A percentile compares a stretch with the other conserved stretches of the same genome.
These are phyloP conservation scores for Mollisia scopiformis DNA, from an alignment of 2,329 filamentous ascomycete species.

Conservation along the genomic window DNA sequence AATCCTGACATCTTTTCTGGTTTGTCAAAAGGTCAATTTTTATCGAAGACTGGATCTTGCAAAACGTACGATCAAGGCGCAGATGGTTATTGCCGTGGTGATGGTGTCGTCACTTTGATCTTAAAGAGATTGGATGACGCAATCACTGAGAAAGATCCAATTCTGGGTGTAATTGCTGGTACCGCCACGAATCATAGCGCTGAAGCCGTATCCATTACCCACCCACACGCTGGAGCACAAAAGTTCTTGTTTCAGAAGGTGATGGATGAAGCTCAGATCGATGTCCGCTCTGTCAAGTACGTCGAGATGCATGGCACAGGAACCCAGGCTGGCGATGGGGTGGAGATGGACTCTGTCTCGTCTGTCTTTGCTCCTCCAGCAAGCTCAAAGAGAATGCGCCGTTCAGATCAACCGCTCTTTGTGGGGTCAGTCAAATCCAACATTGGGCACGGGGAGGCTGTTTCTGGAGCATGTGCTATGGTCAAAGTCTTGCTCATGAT, in stretches of 20 bases:
- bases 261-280: conserved; percentile 70
- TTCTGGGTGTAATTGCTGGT: conserved; percentile 61
- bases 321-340: conserved; percentile 79
- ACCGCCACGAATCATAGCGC: conserved; percentile 81
- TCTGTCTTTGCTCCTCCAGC: conserved; percentile 54
- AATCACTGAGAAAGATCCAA: conserved; percentile 49
- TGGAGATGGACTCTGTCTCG: conserved; percentile 80
- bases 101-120: conserved; percentile 49
- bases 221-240: conserved; percentile 77
- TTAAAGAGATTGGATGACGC: conserved; percentile 53
- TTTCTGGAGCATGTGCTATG: conserved; percentile 29
- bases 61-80: conserved; percentile 50
- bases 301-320: conserved; percentile 90
- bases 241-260: conserved; percentile 69
- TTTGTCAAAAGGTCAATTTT: conserved; percentile 23
- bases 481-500: conserved; percentile 33
- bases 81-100: conserved; percentile 55
- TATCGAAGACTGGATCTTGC: conserved; percentile 49
- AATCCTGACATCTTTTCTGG: conserved; percentile 33
- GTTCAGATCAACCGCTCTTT: neutral
- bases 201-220: conserved; percentile 79
- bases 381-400: conserved; percentile 33
- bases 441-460: conserved; percentile 23
- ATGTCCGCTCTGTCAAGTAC: conserved; percentile 76
- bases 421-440: conserved; percentile 8